A percentile compares a stretch with the other conserved stretches of the same genome.
These are phyloP conservation scores for Vigna trinervia DNA, from an alignment of 306 rosid genomes.

Conservation along the genomic window DNA sequence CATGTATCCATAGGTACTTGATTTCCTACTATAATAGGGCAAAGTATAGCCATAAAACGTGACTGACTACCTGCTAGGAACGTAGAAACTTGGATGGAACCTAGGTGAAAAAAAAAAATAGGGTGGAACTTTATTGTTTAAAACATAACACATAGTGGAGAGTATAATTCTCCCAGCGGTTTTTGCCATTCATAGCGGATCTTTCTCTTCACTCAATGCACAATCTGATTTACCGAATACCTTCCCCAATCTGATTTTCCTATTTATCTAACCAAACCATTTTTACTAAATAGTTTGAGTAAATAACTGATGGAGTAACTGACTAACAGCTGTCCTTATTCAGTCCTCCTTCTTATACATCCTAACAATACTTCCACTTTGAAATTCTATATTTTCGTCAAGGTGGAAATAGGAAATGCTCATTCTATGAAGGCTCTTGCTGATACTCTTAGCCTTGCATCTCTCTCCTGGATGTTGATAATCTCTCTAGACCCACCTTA, in stretches of 20 bases:
- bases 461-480: not conserved
- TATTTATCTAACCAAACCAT: not conserved
- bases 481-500: not conserved
- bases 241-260: not conserved
- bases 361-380: not conserved
- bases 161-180: not conserved
- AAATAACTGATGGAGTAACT: not conserved
- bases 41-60: not conserved
- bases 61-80: conserved; percentile 12
- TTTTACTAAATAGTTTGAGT: not conserved
- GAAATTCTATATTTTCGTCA: not conserved
- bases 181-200: not conserved
- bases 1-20: not conserved
- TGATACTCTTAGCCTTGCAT: not conserved
- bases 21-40: not conserved
- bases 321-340: not conserved
- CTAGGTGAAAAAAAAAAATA: not conserved
- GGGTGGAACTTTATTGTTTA: not conserved
- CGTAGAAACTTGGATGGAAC: not conserved
- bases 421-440: not conserved
- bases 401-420: not conserved
- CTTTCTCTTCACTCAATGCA: not conserved
- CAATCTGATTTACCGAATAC: too few species aligned
- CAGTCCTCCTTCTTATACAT: not conserved
- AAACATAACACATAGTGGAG: not conserved